Evolutionary conservation across 2,329 filamentous ascomycete genomes (phyloP).

Genomic region (Taxawa tesnikishii): DNA sequence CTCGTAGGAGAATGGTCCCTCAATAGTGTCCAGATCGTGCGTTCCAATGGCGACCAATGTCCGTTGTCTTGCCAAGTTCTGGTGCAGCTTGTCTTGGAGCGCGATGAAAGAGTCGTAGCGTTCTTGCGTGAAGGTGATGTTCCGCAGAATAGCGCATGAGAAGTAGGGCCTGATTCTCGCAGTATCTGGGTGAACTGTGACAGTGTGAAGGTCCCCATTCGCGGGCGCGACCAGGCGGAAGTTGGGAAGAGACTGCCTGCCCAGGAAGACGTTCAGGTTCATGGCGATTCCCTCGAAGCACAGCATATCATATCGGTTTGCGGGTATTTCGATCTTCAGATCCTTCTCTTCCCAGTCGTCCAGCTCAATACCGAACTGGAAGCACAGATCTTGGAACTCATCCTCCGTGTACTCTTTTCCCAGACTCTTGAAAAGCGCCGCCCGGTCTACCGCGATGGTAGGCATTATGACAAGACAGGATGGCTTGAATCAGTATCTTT

Average conservation of each 20-base stretch:
- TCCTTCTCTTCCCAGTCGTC: slow-evolving; percentile 54
- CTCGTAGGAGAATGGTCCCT: slow-evolving; percentile 95
- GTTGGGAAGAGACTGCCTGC: slow-evolving; percentile 61
- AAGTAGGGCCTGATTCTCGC: slow-evolving; percentile 74
- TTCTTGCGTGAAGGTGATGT: slow-evolving; percentile 81
- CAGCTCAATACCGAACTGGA: slow-evolving; percentile 96
- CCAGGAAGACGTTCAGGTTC: slow-evolving; percentile 91
- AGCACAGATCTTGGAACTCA: slow-evolving; percentile 94
- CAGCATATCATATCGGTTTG: slow-evolving; percentile 65
- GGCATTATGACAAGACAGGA: slow-evolving; percentile 78
- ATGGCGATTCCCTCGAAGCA: slow-evolving; percentile 95
- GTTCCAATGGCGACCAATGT: slow-evolving; percentile 96
- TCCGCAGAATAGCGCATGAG: slow-evolving; percentile 77
- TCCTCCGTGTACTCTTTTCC: slow-evolving; percentile 73
- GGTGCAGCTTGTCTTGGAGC: slow-evolving; percentile 94
- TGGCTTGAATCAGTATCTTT: too few relatives aligned
- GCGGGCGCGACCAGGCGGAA: slow-evolving; percentile 64
- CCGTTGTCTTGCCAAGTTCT: slow-evolving; percentile 84
- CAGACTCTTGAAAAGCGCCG: slow-evolving; percentile 83
- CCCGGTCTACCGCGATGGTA: slow-evolving; percentile 94
- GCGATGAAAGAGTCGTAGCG: slow-evolving; percentile 96
- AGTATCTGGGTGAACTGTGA: slow-evolving; percentile 68
- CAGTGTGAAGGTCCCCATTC: slow-evolving; percentile 61
- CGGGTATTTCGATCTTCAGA: slow-evolving; percentile 91
- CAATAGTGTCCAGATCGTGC: slow-evolving; percentile 84